Conservation (phyloP, 345 rosid species). For the Microcos paniculata region DNA sequence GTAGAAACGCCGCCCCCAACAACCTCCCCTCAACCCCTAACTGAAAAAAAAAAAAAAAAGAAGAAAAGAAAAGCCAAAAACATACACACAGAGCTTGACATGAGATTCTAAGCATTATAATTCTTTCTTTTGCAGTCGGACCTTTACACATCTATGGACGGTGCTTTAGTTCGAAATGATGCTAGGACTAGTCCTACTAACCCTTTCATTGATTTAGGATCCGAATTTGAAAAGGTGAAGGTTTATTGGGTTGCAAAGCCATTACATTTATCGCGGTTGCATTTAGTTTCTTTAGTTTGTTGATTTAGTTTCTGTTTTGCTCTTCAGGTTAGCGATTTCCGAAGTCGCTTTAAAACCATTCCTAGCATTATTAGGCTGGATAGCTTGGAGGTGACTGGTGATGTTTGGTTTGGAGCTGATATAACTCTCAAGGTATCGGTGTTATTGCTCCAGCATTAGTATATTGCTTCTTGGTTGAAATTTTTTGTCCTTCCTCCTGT, state of each 20-base stretch:
- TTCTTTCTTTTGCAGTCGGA: conserved; percentile 53
- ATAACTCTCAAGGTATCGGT: conserved; percentile 51
- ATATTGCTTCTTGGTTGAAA: neutral
- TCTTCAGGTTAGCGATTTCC: conserved; percentile 44
- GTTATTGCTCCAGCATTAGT: neutral
- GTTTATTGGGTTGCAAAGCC: neutral
- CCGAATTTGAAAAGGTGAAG: conserved; percentile 57
- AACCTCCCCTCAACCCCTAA: too few relatives aligned
- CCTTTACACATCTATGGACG: conserved; percentile 38
- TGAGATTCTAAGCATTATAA: neutral
- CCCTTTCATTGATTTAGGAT: conserved; percentile 51
- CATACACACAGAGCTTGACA: too few relatives aligned
- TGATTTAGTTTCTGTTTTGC: neutral
- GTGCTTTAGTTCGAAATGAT: conserved; percentile 36
- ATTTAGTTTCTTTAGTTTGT: neutral
- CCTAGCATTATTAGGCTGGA: conserved; percentile 56
- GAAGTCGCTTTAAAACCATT: conserved; percentile 49
- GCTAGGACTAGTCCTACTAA: conserved; percentile 38
- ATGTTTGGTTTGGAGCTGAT: conserved; percentile 67
- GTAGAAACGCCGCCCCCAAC: too few relatives aligned
- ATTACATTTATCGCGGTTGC: neutral
- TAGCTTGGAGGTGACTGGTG: conserved; percentile 57
- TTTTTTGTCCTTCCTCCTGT: neutral
- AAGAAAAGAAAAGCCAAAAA: too few relatives aligned
- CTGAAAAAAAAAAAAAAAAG: neutral